Evolutionary conservation across 148 eudicot genomes (phyloP), one percentile per base, ranked within the genome.

Genomic region (Rhododendron henanense): DNA sequence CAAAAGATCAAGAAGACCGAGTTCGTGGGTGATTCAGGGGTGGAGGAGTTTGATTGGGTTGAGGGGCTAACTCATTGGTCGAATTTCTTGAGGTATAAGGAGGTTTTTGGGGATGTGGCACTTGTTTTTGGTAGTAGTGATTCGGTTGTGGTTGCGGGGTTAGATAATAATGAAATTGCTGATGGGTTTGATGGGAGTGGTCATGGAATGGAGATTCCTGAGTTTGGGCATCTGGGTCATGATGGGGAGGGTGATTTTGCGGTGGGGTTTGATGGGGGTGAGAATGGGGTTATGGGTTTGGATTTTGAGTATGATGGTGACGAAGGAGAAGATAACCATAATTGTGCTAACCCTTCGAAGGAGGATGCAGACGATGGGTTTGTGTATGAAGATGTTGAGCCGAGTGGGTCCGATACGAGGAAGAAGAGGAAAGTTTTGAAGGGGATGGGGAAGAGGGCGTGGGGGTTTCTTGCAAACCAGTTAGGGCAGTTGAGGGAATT

Each of bases 31-130:
- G 88, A 84, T 87, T 85, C 89, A 23, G 86, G 89, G 48, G 91
- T 78, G 57, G 94, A 92, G 90, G 97, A 92, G 88, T 96, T 95
- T 83, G 97, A 95, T 81, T 95, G 99, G 99, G 88, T 85, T 77
- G 97, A 95, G 86, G 98, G 99, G 14, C 81, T 90, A 55, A 91
- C 96, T 0, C 90, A 93, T 89, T 96, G 99, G 99, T 93, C 98
- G 8, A 96, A 95, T 87, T 96, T 96, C 61, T 88, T 94, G 81
- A 88, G 96, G 85, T 96, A 96, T 45, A 96, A 95, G 83, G 98
- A 95, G 85, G 95, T 96, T 0, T 96, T 95, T 88, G 99, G 99
- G 86, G 99, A 96, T 91, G 94, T 91, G 78, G 88, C 93, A 8
- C 89, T 92, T 84, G 89, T 89, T 37, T 91, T 78, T 78, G 67